These are phyloP conservation scores for Capsicum pubescens DNA, from an alignment of 257 asterid genomes.

Conservation along the genomic window DNA sequence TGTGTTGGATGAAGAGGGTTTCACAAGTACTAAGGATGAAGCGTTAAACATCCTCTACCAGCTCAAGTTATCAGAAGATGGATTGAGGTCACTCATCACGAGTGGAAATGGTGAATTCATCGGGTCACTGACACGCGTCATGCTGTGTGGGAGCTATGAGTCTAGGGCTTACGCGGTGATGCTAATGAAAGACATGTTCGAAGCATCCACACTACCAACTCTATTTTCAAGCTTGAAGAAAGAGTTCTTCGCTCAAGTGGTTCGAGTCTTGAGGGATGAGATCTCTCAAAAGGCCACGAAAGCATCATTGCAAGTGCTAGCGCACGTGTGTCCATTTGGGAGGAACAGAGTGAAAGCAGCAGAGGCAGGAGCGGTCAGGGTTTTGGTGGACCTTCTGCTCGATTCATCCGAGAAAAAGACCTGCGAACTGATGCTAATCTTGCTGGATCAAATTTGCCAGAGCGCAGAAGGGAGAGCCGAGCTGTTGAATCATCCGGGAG, in stretches of 20 bases:
- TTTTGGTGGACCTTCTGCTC: slow-evolving; percentile 57
- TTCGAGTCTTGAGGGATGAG: slow-evolving; percentile 50
- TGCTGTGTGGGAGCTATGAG: slow-evolving; percentile 65
- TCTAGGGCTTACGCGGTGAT: slow-evolving; percentile 61
- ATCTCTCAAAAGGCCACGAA: slow-evolving; percentile 55
- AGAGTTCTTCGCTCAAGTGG: slow-evolving; percentile 50
- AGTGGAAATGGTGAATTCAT: slow-evolving; percentile 40
- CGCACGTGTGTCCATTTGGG: slow-evolving; percentile 53
- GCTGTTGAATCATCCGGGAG: slow-evolving; percentile 70
- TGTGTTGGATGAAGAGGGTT: not conserved
- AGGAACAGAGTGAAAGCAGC: slow-evolving; percentile 68
- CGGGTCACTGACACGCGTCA: slow-evolving; percentile 44
- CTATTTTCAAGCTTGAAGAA: slow-evolving; percentile 33
- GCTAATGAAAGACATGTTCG: slow-evolving; percentile 43
- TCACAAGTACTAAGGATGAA: slow-evolving; percentile 45
- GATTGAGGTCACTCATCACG: slow-evolving; percentile 43
- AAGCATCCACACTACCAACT: slow-evolving; percentile 53
- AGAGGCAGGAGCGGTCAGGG: slow-evolving; percentile 50
- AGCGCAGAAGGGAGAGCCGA: slow-evolving; percentile 88
- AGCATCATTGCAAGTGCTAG: slow-evolving; percentile 53
- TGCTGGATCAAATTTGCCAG: slow-evolving; percentile 69
- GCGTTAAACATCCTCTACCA: slow-evolving; percentile 59
- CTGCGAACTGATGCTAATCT: slow-evolving; percentile 52
- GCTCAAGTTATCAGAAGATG: slow-evolving; percentile 60
- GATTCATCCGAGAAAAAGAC: slow-evolving; percentile 49